Base-by-base conservation (phyloP, 768 basidiomycete genomes). In the Plicaturopsis crispa region DNA sequence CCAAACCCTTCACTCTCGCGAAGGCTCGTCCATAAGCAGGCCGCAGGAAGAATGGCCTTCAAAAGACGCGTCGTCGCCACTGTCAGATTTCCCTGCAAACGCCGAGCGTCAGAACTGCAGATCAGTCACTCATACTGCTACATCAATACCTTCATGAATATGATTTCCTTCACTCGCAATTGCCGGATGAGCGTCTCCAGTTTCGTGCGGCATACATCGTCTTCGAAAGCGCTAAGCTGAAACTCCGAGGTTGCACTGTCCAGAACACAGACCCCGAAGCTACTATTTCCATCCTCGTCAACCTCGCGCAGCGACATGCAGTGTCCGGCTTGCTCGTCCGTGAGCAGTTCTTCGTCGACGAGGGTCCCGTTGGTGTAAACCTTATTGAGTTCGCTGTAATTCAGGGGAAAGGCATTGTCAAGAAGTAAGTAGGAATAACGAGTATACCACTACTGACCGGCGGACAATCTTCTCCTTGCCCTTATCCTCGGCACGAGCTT, bases 191-290 rank as follows among this genome's bases (percentile, higher is more conserved):
- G 66, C 1, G 96, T 99, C 63, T 98, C 96, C 42, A 99, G 60
- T 55, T 80, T 84, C 4, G 96, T 98, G 23, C 90, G 74, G 53
- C 87, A 93, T 10, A 89, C 70, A 54, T 99, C 96, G 49, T 99
- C 96, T 41, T 84, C 77, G 56, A 98, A 96, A 1, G 73, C 69
- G 39, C 86, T 85, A 51, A 99, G 55, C 52, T 90, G 83, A 67
- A 99, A 98, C 56, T 94, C 86, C 32, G 90, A 93, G 0, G 96
- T 99, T 3, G 96, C 75, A 42, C 91, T 93, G 56, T 99, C 96
- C 49, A 98, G 60, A 6, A 92, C 80, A 53, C 89, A 94, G 30
- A 97, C 62, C 0, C 96, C 96, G 50, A 96, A 98, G 17, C 66
- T 70, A 38, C 78, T 73, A 12, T 58, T 57, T 13, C 70, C 66